Evolutionary conservation across 2,329 filamentous ascomycete genomes (phyloP), one percentile per base, ranked within the genome.

Genomic region (Fusarium tricinctum): DNA sequence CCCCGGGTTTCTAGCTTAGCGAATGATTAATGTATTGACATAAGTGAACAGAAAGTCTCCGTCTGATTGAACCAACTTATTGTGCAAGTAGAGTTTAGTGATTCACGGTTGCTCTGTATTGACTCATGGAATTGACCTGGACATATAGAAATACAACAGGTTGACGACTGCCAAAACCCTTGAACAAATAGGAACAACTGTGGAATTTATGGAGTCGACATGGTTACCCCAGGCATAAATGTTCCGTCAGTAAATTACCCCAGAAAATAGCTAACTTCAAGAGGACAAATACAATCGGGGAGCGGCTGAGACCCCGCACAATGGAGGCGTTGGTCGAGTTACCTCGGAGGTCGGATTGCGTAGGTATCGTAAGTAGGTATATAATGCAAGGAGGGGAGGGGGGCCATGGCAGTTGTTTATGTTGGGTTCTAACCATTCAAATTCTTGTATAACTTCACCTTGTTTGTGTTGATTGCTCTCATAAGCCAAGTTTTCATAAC

Each of bases 271-370:
- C 57, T 47, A 43, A 47, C 44, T 30, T 23, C 26, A 45, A 60
- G 49, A 40, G 39, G 43, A 20, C 44, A 28, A 22, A 50, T 39
- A 42, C 52, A 22, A 48, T 40, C 30, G 30, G 22, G 32, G 44
- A 38, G 47, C 52, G 56, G 48, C 20, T 58, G 52, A 47, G 69
- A 72, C 70, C 70, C 70, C 70, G 70, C 70, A 72, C 70, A 32
- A 54, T 52, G 26, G 22, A 52, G 57, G 49, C 30, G 51, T 42
- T 48, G 40, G 43, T 28, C 45, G 23, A 58, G 65, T 68, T 71
- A 57, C 70, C 70, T 73, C 70, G 69, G 64, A 61, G 38, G 47
- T 52, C n/a, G 39, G 39, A 22, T 17, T 39, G 35, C n/a, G 17
- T n/a, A 40, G 10, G 22, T n/a, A n/a, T n/a, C 33, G 26, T 43